Base-by-base conservation (phyloP, 1,284 basidiomycete species). In the Chalciporus sp. region DNA sequence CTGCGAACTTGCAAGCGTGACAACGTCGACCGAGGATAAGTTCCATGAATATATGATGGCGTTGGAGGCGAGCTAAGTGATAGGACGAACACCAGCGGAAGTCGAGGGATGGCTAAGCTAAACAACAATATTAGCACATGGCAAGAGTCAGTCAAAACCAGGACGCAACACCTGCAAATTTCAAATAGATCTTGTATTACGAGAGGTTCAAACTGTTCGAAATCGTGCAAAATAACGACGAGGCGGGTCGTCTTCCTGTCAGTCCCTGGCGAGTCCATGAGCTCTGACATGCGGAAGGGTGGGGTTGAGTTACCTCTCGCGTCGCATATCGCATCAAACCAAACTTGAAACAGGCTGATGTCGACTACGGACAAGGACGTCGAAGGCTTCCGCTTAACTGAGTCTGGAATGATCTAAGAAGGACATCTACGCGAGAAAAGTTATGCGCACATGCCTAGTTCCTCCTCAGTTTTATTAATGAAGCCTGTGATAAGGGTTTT, bases 121-220 rank as follows among this genome's bases (percentile, higher is more conserved):
- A 11, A 42, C 39, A 28, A 52, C 23, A 28, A 42, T 12, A 35
- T 55, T 58, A 51, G 45, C 19, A 51, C 39, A 35, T 5, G 43
- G 31, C 42, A 4, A n/a, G 42, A 27, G 8, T 3, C 23, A 47
- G 33, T 7, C 8, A 23, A n/a, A 35, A 7, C 4, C 31, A 7
- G 23, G 26, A 35, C 17, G 26, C 7, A 60, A 28, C 59, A 85
- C 87, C 85, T 88, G 74, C 80, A 86, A 23, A 90, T 84, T 53
- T 85, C 79, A 43, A 89, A 80, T 9, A 88, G 61, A 60, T 90
- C 86, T 60, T 85, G 81, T 46, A 90, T 68, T 5, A 89, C 74
- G 1, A 61, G 47, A 0, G 79, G 68, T 49, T 88, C 85, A 46
- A 86, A 81, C 62, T 84, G 81, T 61, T 91, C 88, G 58, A 91